phyloP scores from a whole-genome alignment of 805 yeast genomes.

The Candida manassasensis region DNA sequence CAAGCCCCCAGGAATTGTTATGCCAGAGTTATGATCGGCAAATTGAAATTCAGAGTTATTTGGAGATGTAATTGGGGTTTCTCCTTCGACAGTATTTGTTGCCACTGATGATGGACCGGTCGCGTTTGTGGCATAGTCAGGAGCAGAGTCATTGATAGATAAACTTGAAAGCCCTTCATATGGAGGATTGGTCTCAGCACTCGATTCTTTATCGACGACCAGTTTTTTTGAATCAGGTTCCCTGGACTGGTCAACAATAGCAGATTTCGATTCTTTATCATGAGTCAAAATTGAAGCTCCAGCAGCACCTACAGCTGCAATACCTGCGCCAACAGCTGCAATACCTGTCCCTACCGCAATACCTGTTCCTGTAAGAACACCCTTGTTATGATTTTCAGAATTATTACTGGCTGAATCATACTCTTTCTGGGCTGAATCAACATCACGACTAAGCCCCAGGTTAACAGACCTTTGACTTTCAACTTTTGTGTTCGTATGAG shows the following conservation, averaged over 20 bases:
- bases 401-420: not conserved
- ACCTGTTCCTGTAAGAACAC: conserved; percentile 8
- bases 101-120: conserved; percentile 34
- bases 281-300: not conserved
- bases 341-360: conserved; percentile 15
- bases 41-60: conserved; percentile 45
- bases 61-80: conserved; percentile 48
- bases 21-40: conserved; percentile 35
- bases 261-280: not conserved
- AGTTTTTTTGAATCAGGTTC: not conserved
- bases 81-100: conserved; percentile 25
- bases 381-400: conserved; percentile 13
- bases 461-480: conserved; percentile 1
- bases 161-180: conserved; percentile 30
- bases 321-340: conserved; percentile 13
- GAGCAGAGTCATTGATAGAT: conserved; percentile 20
- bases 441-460: not conserved
- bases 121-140: conserved; percentile 17
- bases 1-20: conserved; percentile 36
- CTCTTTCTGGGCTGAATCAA: not conserved
- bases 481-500: not conserved
- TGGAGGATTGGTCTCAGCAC: conserved; percentile 5
- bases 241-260: conserved; percentile 1
- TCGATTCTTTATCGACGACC: conserved; percentile 2
- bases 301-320: conserved; percentile 2